phyloP scores from a whole-genome alignment of 2,329 filamentous ascomycete species.

The Alternaria consortialis region DNA sequence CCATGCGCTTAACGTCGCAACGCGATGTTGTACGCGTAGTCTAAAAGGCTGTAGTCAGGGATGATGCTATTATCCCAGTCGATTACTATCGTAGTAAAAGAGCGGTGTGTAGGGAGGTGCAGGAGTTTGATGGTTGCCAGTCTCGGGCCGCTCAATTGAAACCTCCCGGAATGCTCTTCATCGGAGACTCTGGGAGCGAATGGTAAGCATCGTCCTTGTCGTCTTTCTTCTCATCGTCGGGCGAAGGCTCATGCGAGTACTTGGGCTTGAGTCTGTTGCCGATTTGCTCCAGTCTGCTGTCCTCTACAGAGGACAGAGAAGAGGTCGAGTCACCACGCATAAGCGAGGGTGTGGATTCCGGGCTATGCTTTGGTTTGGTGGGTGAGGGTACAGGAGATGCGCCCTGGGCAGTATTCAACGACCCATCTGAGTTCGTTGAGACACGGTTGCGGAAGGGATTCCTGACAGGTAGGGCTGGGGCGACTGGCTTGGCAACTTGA shows the following conservation, averaged over 20 bases:
- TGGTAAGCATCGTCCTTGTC: conserved; percentile 54
- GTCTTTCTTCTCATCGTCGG: conserved; percentile 26
- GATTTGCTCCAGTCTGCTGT: conserved; percentile 40
- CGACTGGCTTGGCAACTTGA: conserved; percentile 80
- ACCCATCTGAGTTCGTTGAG: conserved; percentile 45
- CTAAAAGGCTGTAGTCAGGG: neutral
- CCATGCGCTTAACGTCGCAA: conserved; percentile 3
- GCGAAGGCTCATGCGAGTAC: conserved; percentile 25
- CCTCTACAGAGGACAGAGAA: conserved; percentile 46
- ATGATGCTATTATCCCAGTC: neutral
- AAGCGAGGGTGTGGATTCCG: conserved; percentile 47
- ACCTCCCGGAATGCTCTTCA: conserved; percentile 44
- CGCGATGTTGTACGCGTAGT: neutral
- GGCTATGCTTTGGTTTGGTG: conserved; percentile 37
- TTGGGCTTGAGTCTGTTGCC: conserved; percentile 39
- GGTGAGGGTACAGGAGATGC: conserved; percentile 32
- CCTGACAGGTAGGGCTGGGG: conserved; percentile 79
- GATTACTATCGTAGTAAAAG: neutral
- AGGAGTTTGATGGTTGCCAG: neutral
- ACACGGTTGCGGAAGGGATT: conserved; percentile 68
- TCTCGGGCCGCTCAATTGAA: conserved; percentile 27
- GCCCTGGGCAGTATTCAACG: conserved; percentile 33
- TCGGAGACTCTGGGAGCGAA: conserved; percentile 51
- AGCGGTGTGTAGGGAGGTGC: neutral
- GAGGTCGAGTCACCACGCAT: conserved; percentile 47